Evolutionary conservation across 495 filamentous ascomycete species (phyloP), one percentile per base, ranked within the genome.

Genomic region (Filosporella fistucella): DNA sequence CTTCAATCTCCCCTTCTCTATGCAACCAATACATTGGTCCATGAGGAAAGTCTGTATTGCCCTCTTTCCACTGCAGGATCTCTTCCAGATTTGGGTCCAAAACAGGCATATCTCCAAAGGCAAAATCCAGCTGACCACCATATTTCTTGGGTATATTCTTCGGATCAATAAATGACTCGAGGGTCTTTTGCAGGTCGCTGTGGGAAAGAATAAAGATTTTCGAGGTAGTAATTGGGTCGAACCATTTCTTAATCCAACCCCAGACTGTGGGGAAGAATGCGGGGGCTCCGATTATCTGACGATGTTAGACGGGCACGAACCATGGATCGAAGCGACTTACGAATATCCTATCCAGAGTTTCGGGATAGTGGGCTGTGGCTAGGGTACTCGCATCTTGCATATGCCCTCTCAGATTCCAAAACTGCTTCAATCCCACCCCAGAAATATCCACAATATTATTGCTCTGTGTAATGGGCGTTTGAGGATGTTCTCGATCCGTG

Each of bases 241-340:
- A 95, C 90, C 90, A 96, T 59, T 83, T 81, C 71, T 95, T 94
- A 66, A 94, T 84, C 90, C 90, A 95, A 52, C 85, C 78, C 90
- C 90, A 95, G 42, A 96, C 87, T 10, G 89, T 94, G 23, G 86
- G 86, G 69, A 96, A 96, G 75, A 94, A 96, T 34, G 79, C 72
- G 3, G 90, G 90, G 1, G 90, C 90, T 36, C 89, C 88, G 51
- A 96, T 86, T 59, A 96, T 87, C 76, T 87, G 58, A 24, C 54
- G 23, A 30, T 24, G 8, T 44, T 29, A 47, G 39, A 8, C 45
- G 20, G 4, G 33, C 14, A 18, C 17, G 13, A 45, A 12, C 8
- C 30, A 12, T 18, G 47, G 24, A 16, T 40, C 9, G 44, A 25
- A 39, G 1, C 37, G 25, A 68, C 82, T 45, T 67, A 87, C 84